Base-by-base conservation (phyloP, 495 filamentous ascomycete species). In the Bathelium albidoporum region DNA sequence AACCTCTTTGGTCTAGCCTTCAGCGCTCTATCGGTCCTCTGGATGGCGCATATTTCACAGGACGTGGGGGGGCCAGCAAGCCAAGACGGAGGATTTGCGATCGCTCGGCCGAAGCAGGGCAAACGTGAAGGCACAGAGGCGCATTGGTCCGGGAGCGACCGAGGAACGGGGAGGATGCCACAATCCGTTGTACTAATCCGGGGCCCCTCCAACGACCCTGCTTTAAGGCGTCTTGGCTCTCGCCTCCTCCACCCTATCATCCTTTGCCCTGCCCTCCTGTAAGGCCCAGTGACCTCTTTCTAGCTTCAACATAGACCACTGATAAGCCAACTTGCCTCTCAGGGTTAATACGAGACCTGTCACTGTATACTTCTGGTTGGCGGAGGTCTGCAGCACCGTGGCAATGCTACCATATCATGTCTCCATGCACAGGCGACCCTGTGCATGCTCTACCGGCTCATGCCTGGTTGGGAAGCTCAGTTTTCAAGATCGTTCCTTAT, bases 101-200 rank as follows among this genome's bases (percentile, higher is more conserved):
- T 39, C 5, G 5, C 34, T 5, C 34, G 14, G 34, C 14, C 34
- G 14, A 39, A 39, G n/a, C n/a, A n/a, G n/a, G n/a, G n/a, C n/a
- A n/a, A n/a, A n/a, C n/a, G n/a, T n/a, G n/a, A n/a, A 41, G 16
- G 44, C 24, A 20, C 43, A 14, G 69, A 59, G 63, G 74, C 60
- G 4, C 68, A 73, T 18, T 68, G 60, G 16, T 61, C 52, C 0
- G 69, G 66, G 49, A 55, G 49, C 16, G 49, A 24, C 49, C 49
- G 49, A 9, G 4, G 24, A 2, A 9, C 24, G 2, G 9, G 22
- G 7, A 26, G 26, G 22, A 12, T 55, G 11, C 24, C 24, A 12
- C 49, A 10, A 7, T 28, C 24, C 20, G 22, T 29, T n/a, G 11
- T 49, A 18, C 43, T 18, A 49, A 14, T 49, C 43, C 20, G 18